phyloP scores from a whole-genome alignment of 805 yeast genomes.

The Nematodospora valgi region DNA sequence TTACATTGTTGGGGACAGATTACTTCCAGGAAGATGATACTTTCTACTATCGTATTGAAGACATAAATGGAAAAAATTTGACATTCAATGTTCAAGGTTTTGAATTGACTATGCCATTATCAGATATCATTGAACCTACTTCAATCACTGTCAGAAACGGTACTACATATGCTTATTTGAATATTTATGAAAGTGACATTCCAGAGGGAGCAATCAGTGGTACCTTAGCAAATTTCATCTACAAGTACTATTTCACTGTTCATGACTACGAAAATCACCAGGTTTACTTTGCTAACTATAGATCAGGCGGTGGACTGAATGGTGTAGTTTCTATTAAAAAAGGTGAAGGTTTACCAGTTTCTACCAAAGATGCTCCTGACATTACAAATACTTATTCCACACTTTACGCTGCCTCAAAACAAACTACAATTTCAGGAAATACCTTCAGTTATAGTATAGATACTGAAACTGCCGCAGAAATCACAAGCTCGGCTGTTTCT shows the following conservation, averaged over 20 bases:
- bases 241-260: constrained; percentile 15
- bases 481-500: not conserved
- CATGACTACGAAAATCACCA: constrained; percentile 15
- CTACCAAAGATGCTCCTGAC: constrained; percentile 12
- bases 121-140: not conserved
- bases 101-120: constrained; percentile 1
- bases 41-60: constrained; percentile 10
- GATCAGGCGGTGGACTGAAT: constrained; percentile 2
- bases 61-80: constrained; percentile 7
- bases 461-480: not conserved
- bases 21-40: constrained; percentile 2
- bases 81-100: constrained; percentile 6
- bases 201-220: too few relatives aligned
- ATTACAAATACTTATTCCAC: constrained; percentile 11
- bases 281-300: constrained; percentile 12
- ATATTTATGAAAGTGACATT: too few relatives aligned
- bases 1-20: constrained; percentile 9
- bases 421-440: constrained; percentile 1
- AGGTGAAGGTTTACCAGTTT: constrained; percentile 11
- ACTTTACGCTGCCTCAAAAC: constrained; percentile 9
- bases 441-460: too few relatives aligned
- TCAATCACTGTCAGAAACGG: constrained; percentile 8
- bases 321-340: constrained; percentile 7
- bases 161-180: constrained; percentile 10
- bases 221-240: constrained; percentile 15